A percentile compares a stretch with the other conserved stretches of the same genome.
These are phyloP conservation scores for Solanum chacoense DNA, from an alignment of 305 asterid species.

Conservation along the genomic window DNA sequence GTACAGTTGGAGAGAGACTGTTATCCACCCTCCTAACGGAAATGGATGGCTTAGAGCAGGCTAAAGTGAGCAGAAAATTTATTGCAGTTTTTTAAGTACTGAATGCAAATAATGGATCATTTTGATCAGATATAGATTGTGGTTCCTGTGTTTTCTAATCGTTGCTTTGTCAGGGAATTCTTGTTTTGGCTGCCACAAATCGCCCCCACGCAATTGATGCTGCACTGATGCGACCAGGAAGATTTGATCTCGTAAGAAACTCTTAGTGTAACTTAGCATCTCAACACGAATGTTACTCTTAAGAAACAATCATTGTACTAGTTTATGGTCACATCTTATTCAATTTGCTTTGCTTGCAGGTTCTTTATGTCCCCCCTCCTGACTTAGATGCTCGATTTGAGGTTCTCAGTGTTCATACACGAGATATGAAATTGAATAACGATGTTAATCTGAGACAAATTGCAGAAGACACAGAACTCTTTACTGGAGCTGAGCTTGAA, in stretches of 20 bases:
- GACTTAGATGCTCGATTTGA: conserved; percentile 70
- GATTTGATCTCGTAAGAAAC: conserved; percentile 70
- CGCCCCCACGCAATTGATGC: conserved; percentile 89
- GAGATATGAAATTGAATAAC: conserved; percentile 43
- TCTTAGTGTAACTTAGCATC: not conserved
- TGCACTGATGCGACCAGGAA: conserved; percentile 94
- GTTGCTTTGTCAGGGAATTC: conserved; percentile 58
- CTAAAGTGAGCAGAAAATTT: conserved; percentile 41
- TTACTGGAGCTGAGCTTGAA: conserved; percentile 88
- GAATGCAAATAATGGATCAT: not conserved
- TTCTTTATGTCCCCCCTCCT: conserved; percentile 86
- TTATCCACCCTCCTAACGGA: conserved; percentile 82
- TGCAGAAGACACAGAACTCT: conserved; percentile 64
- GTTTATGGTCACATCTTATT: not conserved
- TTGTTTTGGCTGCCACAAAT: conserved; percentile 94
- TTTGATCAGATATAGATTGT: not conserved
- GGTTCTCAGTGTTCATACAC: conserved; percentile 68
- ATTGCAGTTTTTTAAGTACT: not conserved
- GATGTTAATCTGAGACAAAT: conserved; percentile 56
- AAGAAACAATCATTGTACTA: not conserved
- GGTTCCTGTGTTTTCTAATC: not conserved
- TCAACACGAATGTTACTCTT: not conserved
- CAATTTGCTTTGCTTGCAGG: conserved; percentile 18
- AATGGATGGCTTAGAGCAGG: conserved; percentile 97
- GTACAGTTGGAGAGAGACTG: conserved; percentile 76